Evolutionary conservation across 1,284 basidiomycete genomes (phyloP).

Genomic region (Lentinus polychrous): DNA sequence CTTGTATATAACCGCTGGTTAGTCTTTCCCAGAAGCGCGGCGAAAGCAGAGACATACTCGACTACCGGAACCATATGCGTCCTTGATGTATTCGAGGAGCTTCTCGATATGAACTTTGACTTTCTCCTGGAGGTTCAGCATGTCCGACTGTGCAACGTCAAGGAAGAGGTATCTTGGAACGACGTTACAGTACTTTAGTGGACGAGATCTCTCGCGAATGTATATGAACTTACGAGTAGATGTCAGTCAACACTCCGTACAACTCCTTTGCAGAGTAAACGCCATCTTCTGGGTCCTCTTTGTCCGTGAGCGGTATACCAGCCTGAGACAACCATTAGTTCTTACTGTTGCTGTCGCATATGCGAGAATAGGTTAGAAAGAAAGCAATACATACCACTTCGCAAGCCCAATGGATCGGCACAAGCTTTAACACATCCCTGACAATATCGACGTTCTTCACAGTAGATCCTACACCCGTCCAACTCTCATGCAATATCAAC

Average conservation of each 20-base stretch:
- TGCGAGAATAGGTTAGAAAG: not conserved
- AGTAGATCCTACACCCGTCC: slow-evolving; percentile 42
- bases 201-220: not conserved
- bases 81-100: slow-evolving; percentile 52
- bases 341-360: not conserved
- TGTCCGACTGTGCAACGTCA: slow-evolving; percentile 52
- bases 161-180: slow-evolving; percentile 53
- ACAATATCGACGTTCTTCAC: slow-evolving; percentile 59
- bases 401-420: slow-evolving; percentile 63
- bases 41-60: too few species aligned
- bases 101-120: slow-evolving; percentile 45
- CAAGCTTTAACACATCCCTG: slow-evolving; percentile 57
- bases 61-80: slow-evolving; percentile 12
- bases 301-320: slow-evolving; percentile 67
- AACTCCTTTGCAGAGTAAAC: slow-evolving; percentile 56
- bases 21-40: too few species aligned
- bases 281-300: slow-evolving; percentile 39
- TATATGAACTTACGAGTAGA: slow-evolving; percentile 49
- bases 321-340: slow-evolving; percentile 35
- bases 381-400: slow-evolving; percentile 45
- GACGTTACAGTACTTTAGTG: too few species aligned
- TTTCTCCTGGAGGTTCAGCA: slow-evolving; percentile 45
- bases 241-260: slow-evolving; percentile 56
- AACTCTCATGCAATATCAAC: slow-evolving; percentile 48
- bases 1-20: slow-evolving; percentile 30